A percentile compares a stretch with the other conserved stretches of the same genome.
Conservation (phyloP, 2,329 filamentous ascomycete species). For the Dendryphion nanum region DNA sequence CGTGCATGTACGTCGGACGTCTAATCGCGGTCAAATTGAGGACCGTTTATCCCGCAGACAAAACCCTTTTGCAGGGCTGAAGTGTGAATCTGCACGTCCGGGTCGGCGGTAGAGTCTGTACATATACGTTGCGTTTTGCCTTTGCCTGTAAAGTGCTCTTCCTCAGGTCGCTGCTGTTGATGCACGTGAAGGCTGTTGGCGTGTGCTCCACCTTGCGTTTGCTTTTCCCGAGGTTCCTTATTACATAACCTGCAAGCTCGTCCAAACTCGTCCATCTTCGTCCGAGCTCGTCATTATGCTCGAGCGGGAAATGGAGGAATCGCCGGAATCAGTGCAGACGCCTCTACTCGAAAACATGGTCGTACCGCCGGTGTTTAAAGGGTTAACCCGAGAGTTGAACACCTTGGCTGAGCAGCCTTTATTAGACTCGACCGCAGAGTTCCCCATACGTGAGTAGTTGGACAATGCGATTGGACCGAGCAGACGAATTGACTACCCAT, state of each 20-base stretch:
- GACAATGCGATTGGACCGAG: neutral
- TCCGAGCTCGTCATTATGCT: constrained; percentile 12
- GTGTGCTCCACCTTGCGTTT: neutral
- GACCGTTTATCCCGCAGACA: neutral
- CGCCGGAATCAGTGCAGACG: constrained; percentile 29
- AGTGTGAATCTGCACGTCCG: neutral
- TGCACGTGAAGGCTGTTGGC: neutral
- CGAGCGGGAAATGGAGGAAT: constrained; percentile 12
- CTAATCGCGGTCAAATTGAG: no score
- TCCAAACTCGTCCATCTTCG: neutral
- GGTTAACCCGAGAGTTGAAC: constrained; percentile 32
- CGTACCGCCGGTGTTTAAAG: constrained; percentile 35
- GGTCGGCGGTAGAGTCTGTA: no score
- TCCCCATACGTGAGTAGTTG: constrained; percentile 24
- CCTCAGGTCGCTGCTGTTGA: no score
- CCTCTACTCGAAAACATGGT: constrained; percentile 38
- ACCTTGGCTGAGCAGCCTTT: constrained; percentile 36
- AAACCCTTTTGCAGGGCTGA: constrained; percentile 1
- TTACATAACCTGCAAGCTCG: neutral
- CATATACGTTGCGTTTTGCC: no score
- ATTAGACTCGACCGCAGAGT: constrained; percentile 28
- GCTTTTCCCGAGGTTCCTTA: neutral
- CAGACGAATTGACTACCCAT: constrained; percentile 13
- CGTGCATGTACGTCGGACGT: no score
- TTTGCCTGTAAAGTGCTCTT: no score